Percentiles rank a stretch among this genome's conserved stretches.
These are phyloP conservation scores for Cryptococcus sp. DNA, from an alignment of 1,284 basidiomycete genomes.

Conservation along the genomic window DNA sequence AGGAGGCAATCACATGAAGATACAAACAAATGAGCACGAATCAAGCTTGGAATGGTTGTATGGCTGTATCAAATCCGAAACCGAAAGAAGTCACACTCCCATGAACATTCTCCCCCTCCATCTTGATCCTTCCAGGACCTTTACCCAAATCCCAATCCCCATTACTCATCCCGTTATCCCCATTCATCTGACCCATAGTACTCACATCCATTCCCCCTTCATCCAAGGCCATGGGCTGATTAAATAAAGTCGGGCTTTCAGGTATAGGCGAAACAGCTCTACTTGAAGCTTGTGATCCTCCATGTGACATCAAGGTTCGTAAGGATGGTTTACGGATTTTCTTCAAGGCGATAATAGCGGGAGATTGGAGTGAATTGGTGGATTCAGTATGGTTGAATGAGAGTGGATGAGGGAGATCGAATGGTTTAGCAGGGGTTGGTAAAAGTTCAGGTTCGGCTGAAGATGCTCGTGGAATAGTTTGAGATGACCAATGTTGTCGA, in stretches of 20 bases:
- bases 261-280: not conserved
- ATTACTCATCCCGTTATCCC: too few relatives aligned
- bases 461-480: not conserved
- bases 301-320: constrained; percentile 21
- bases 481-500: not conserved
- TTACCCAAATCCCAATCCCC: too few relatives aligned
- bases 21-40: too few relatives aligned
- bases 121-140: too few relatives aligned
- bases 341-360: constrained; percentile 14
- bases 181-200: too few relatives aligned
- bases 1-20: not conserved
- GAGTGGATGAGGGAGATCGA: not conserved
- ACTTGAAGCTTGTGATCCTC: not conserved
- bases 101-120: too few relatives aligned
- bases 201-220: not conserved
- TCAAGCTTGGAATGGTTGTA: too few relatives aligned
- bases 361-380: constrained; percentile 4
- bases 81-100: too few relatives aligned
- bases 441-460: not conserved
- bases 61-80: too few relatives aligned
- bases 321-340: constrained; percentile 25
- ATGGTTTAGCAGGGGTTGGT: not conserved
- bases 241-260: constrained; percentile 18
- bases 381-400: not conserved
- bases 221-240: constrained; percentile 16